phyloP scores from a whole-genome alignment of 1,139 yeast species.

The Nakaseomyces sp. region DNA sequence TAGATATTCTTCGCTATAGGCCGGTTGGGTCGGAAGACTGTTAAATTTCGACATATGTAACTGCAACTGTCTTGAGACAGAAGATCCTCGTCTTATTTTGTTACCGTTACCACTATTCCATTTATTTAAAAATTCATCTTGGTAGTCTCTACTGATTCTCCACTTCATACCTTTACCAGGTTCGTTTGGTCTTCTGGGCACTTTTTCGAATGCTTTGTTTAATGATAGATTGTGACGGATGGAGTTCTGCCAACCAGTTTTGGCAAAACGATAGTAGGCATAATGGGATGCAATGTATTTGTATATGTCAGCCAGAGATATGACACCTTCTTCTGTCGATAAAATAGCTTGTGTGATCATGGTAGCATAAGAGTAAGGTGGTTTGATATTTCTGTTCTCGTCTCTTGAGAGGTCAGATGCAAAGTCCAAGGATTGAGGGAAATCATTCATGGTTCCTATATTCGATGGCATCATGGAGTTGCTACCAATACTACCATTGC shows the following conservation, averaged over 20 bases:
- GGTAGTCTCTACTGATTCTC: constrained; percentile 83
- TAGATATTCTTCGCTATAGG: constrained; percentile 8
- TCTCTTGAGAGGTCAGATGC: constrained; percentile 57
- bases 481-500: not conserved
- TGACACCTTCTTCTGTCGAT: constrained; percentile 76
- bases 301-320: constrained; percentile 85
- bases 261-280: constrained; percentile 83
- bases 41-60: constrained; percentile 65
- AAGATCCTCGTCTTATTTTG: constrained; percentile 69
- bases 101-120: constrained; percentile 66
- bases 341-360: constrained; percentile 96
- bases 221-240: constrained; percentile 74
- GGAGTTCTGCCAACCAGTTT: constrained; percentile 93
- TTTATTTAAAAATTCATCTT: constrained; percentile 73
- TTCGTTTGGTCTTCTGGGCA: constrained; percentile 88
- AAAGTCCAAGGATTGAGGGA: constrained; percentile 27
- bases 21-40: constrained; percentile 43
- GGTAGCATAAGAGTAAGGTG: constrained; percentile 95
- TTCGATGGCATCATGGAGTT: not conserved
- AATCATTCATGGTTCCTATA: constrained; percentile 13
- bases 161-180: constrained; percentile 99
- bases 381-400: constrained; percentile 86
- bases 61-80: constrained; percentile 70
- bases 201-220: constrained; percentile 87
- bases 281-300: constrained; percentile 82